phyloP scores from a whole-genome alignment of 2,329 filamentous ascomycete genomes.

The Fusarium keratoplasticum region DNA sequence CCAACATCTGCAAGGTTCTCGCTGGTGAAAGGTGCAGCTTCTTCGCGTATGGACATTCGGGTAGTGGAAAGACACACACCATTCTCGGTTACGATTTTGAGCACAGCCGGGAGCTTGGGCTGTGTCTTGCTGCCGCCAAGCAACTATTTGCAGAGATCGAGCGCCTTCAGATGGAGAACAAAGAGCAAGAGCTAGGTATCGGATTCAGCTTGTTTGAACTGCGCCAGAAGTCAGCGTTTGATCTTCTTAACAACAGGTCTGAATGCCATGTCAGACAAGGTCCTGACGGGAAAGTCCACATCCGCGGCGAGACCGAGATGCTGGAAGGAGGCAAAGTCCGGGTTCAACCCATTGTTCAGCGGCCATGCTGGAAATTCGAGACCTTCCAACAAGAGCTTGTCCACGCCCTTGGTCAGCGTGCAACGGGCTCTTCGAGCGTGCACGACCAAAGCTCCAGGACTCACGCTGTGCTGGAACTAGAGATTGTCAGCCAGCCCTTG shows the following conservation, averaged over 20 bases:
- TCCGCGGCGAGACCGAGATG: neutral
- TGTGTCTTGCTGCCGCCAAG: neutral
- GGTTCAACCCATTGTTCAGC: neutral
- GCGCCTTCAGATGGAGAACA: neutral
- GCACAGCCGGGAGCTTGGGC: slow-evolving; percentile 17
- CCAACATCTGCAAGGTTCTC: neutral
- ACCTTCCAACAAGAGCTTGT: neutral
- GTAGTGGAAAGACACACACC: slow-evolving; percentile 90
- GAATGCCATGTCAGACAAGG: neutral
- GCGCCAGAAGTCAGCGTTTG: neutral
- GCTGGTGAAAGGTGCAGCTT: slow-evolving; percentile 56
- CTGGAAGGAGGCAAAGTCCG: neutral
- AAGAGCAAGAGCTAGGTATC: neutral
- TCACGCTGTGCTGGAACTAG: neutral
- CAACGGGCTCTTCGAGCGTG: neutral
- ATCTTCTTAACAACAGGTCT: neutral
- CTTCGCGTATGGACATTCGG: slow-evolving; percentile 93
- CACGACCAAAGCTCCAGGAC: neutral
- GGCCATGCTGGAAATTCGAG: neutral
- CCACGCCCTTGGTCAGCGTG: neutral
- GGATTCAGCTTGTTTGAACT: neutral
- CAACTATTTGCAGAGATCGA: neutral
- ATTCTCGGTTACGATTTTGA: slow-evolving; percentile 66
- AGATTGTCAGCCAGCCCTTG: neutral
- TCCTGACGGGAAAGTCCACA: neutral